Evolutionary conservation across 495 filamentous ascomycete species (phyloP), one percentile per base, ranked within the genome.

Genomic region (Bacidia rubella): DNA sequence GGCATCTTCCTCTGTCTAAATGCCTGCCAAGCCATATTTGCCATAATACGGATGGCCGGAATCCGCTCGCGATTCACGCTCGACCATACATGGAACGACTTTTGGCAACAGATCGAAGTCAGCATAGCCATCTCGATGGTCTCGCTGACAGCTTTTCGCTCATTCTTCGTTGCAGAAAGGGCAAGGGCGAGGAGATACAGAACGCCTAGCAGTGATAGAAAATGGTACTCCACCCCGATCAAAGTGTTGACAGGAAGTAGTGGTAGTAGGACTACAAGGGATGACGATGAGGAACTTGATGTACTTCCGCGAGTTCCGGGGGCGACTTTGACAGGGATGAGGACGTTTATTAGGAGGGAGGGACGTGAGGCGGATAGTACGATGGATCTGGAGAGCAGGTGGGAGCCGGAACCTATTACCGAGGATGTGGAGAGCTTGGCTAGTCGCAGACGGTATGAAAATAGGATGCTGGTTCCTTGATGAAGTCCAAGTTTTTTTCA

Each of bases 91-190:
- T 56, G 54, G 54, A 26, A 52, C 10, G 17, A 17, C 32, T 56
- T 56, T 23, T 56, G 54, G 54, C 40, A 47, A 20, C 49, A 56
- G 29, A 45, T 52, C 21, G 54, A 56, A 43, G 49, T 38, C 41
- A 44, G 24, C 22, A 43, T 47, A 19, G 54, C 54, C 25, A 49
- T 56, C 19, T 41, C 38, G 1, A 56, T 52, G 54, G 49, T 56
- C n/a, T 56, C 54, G 17, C 19, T 56, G 4, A 47, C 54, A 2
- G 54, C 54, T 11, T 56, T 56, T 42, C 54, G 54, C 40, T 52
- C 54, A 5, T 47, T 56, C 25, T 56, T 56, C 26, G 49, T 56
- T 10, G 17, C 53, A 22, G 24, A 53, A 32, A 3, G 32, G 15
- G 11, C 22, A 3, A 39, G 17, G 5, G 41, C 41, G 41, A 44